Evolutionary conservation across 768 basidiomycete genomes (phyloP).

Genomic region (Tylopilus felleus): DNA sequence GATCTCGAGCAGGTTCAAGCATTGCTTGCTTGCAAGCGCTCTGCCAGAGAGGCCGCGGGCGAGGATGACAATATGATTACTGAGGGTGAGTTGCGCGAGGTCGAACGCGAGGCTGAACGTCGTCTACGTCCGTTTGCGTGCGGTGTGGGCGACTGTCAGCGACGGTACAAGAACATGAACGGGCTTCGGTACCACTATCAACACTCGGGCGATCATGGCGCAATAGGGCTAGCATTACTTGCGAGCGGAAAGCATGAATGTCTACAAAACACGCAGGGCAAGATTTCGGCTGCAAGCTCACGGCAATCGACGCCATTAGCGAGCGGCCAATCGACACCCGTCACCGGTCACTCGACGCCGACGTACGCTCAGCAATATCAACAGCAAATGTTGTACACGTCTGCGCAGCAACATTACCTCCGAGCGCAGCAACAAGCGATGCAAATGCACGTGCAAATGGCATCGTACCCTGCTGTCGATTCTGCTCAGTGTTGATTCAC

Average conservation of each 20-base stretch:
- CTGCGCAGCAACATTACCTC: constrained; percentile 37
- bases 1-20: constrained; percentile 76
- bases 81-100: constrained; percentile 64
- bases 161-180: constrained; percentile 99
- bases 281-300: constrained; percentile 30
- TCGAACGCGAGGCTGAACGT: constrained; percentile 82
- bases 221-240: constrained; percentile 79
- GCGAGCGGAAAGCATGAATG: constrained; percentile 70
- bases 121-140: constrained; percentile 84
- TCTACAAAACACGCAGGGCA: constrained; percentile 36
- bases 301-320: constrained; percentile 32
- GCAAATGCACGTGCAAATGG: constrained; percentile 28
- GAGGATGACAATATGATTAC: constrained; percentile 44
- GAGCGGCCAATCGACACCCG: constrained; percentile 33
- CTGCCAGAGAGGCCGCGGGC: constrained; percentile 38
- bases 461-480: constrained; percentile 20
- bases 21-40: constrained; percentile 51
- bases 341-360: constrained; percentile 28
- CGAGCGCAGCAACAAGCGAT: constrained; percentile 34
- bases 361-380: constrained; percentile 34
- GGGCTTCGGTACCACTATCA: constrained; percentile 95
- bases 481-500: constrained; percentile 15
- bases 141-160: constrained; percentile 78
- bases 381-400: constrained; percentile 37
- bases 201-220: constrained; percentile 94